Percentiles rank a stretch among this genome's conserved stretches.
phyloP scores from a whole-genome alignment of 805 yeast species.

The Komagataella pseudopastoris region DNA sequence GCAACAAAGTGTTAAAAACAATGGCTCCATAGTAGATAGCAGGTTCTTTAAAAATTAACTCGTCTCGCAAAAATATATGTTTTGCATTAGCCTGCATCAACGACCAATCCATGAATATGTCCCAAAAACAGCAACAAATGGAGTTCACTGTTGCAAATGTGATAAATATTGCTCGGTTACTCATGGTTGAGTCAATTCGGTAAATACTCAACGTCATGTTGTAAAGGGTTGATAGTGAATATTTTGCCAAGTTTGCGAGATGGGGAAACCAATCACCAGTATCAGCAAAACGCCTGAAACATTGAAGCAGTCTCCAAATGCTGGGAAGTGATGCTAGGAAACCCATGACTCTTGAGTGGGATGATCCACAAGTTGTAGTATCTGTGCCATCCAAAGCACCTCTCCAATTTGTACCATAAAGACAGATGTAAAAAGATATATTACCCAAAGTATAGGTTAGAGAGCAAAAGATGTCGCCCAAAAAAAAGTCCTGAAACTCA shows the following conservation, averaged over 20 bases:
- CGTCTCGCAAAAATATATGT: conserved; percentile 52
- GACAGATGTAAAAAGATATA: conserved; percentile 72
- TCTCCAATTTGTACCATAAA: conserved; percentile 62
- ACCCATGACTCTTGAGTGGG: conserved; percentile 66
- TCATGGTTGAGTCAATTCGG: conserved; percentile 39
- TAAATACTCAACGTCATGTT: conserved; percentile 66
- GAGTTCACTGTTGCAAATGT: conserved; percentile 67
- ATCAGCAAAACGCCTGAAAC: conserved; percentile 82
- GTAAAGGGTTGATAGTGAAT: conserved; percentile 50
- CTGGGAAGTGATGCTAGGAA: conserved; percentile 77
- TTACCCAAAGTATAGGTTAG: conserved; percentile 82
- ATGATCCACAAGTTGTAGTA: conserved; percentile 54
- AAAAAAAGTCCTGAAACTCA: conserved; percentile 85
- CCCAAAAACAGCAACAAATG: conserved; percentile 66
- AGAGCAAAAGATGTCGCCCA: conserved; percentile 86
- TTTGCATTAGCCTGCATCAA: conserved; percentile 52
- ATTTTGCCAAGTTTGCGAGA: conserved; percentile 77
- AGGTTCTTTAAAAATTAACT: conserved; percentile 47
- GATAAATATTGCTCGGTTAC: conserved; percentile 47
- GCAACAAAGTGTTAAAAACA: conserved; percentile 52
- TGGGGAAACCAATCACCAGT: conserved; percentile 97
- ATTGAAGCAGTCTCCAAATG: conserved; percentile 83
- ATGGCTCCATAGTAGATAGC: conserved; percentile 65
- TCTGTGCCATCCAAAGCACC: conserved; percentile 28
- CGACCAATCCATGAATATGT: conserved; percentile 93